These are phyloP conservation scores for Diplocarpon rosae DNA, from an alignment of 2,329 filamentous ascomycete species.

Conservation along the genomic window DNA sequence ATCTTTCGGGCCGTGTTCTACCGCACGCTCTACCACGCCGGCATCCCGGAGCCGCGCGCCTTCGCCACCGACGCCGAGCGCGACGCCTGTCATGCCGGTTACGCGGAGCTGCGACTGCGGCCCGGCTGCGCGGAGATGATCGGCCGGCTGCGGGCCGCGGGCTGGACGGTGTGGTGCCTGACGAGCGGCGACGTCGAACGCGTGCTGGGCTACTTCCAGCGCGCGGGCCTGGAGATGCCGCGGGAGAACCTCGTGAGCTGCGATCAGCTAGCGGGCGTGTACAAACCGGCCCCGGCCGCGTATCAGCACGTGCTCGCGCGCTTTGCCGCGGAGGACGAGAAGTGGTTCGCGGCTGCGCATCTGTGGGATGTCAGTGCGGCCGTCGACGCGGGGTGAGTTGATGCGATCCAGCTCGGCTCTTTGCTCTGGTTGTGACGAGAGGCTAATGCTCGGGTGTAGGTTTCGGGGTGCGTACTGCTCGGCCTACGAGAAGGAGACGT, in stretches of 20 bases:
- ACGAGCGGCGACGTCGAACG: constrained; percentile 40
- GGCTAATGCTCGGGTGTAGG: background rate
- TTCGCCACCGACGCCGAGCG: constrained; percentile 35
- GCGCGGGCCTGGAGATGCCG: constrained; percentile 38
- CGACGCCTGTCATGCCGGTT: constrained; percentile 30
- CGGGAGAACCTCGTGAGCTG: constrained; percentile 40
- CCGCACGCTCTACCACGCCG: constrained; percentile 35
- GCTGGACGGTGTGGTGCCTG: constrained; percentile 43
- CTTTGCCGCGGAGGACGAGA: constrained; percentile 30
- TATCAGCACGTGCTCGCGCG: constrained; percentile 36
- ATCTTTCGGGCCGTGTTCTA: constrained; percentile 37
- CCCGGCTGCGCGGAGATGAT: constrained; percentile 33
- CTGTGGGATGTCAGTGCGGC: constrained; percentile 49
- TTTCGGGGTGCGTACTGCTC: constrained; percentile 43
- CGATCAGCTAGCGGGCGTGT: constrained; percentile 30
- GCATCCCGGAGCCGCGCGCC: constrained; percentile 32
- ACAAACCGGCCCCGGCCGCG: constrained; percentile 38
- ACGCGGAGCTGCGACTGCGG: constrained; percentile 29
- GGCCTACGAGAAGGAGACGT: constrained; percentile 40
- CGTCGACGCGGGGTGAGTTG: constrained; percentile 29
- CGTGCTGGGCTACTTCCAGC: constrained; percentile 41
- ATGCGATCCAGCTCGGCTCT: background rate
- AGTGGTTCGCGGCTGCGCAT: constrained; percentile 49
- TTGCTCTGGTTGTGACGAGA: background rate
- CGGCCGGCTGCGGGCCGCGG: constrained; percentile 31